Conservation (phyloP, 179 eudicot species). For the Sideroxylon spinosum region DNA sequence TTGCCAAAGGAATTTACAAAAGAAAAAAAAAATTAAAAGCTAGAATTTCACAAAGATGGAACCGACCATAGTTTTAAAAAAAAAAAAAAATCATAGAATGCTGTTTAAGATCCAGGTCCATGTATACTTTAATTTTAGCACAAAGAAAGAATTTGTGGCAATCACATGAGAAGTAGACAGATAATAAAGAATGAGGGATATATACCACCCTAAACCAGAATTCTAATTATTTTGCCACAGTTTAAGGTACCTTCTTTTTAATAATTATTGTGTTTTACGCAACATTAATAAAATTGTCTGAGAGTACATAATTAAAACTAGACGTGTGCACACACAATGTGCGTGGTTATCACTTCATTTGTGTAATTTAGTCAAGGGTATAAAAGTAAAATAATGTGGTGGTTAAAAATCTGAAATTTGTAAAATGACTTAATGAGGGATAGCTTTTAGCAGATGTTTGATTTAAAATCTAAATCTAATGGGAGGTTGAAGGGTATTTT, state of each 20-base stretch:
- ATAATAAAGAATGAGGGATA: background rate
- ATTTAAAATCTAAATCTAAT: too few relatives aligned
- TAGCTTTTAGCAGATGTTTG: too few relatives aligned
- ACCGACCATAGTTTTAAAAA: background rate
- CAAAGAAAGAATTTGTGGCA: background rate
- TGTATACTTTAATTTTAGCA: background rate
- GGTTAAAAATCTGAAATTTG: too few relatives aligned
- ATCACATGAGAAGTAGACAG: background rate
- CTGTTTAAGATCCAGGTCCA: background rate
- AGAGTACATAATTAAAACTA: too few relatives aligned
- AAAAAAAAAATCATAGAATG: background rate
- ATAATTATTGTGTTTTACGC: too few relatives aligned
- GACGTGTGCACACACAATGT: too few relatives aligned
- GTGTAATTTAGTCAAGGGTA: too few relatives aligned
- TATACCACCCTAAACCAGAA: background rate
- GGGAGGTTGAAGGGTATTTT: too few relatives aligned
- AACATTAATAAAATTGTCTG: too few relatives aligned
- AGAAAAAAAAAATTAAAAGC: background rate
- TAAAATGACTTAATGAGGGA: too few relatives aligned
- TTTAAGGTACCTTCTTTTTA: background rate
- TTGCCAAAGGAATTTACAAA: conserved; percentile 6
- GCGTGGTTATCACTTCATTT: too few relatives aligned
- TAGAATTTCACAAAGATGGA: background rate
- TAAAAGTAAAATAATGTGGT: too few relatives aligned
- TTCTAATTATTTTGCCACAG: background rate